A percentile compares a stretch with the other conserved stretches of the same genome.
Evolutionary conservation across 2,329 filamentous ascomycete species (phyloP).

Genomic region (Mycosphaerelloides madeirae): DNA sequence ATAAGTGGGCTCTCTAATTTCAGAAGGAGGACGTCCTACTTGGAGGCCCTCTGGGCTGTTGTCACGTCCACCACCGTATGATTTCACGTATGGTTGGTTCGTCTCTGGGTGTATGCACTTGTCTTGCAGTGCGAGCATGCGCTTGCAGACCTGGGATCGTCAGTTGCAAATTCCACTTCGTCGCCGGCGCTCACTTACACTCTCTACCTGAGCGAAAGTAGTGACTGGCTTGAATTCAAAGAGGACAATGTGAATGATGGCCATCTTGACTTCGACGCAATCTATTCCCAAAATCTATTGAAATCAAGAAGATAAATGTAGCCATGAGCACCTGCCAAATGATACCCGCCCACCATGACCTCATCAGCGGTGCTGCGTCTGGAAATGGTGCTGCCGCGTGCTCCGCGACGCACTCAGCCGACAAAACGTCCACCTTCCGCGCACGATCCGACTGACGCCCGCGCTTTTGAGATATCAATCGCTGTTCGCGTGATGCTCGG

Average conservation of each 20-base stretch:
- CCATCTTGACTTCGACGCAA: constrained; percentile 45
- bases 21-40: constrained; percentile 37
- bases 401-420: no score
- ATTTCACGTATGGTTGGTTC: constrained; percentile 57
- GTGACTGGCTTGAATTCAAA: constrained; percentile 59
- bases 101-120: constrained; percentile 57
- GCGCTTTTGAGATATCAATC: no score
- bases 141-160: constrained; percentile 46
- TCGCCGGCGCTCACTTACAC: constrained; percentile 42
- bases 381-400: no score
- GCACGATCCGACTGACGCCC: no score
- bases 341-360: no score
- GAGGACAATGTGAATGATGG: constrained; percentile 64
- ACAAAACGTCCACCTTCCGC: no score
- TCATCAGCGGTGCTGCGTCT: no score
- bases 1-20: not conserved
- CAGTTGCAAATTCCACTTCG: not conserved
- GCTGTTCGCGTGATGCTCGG: no score
- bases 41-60: constrained; percentile 58
- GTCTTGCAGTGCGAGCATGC: constrained; percentile 54
- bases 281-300: no score
- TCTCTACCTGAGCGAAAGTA: constrained; percentile 48
- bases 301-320: no score
- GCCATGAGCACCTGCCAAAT: no score
- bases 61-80: constrained; percentile 55